Percentiles rank a stretch among this genome's conserved stretches.
Conservation (phyloP, 805 yeast species). For the Blastobotrys terrestris region DNA sequence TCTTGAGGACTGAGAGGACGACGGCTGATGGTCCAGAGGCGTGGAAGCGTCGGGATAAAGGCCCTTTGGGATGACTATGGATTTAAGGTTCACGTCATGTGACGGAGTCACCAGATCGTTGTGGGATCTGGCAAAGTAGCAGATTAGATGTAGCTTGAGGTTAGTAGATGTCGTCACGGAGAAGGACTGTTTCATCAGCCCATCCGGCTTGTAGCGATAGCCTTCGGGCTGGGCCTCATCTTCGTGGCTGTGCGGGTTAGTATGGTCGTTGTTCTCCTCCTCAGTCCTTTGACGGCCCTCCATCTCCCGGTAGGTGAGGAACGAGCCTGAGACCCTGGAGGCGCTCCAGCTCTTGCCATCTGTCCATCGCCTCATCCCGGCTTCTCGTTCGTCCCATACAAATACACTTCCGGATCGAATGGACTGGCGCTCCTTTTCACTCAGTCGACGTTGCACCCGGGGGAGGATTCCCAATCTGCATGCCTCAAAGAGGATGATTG, state of each 20-base stretch:
- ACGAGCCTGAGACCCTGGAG: slow-evolving; percentile 59
- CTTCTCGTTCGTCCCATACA: slow-evolving; percentile 66
- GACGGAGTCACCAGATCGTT: slow-evolving; percentile 35
- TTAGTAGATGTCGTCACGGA: slow-evolving; percentile 48
- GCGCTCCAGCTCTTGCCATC: slow-evolving; percentile 73
- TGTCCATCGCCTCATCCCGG: slow-evolving; percentile 74
- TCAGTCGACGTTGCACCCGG: slow-evolving; percentile 51
- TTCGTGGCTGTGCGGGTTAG: slow-evolving; percentile 2
- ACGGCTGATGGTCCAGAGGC: slow-evolving; percentile 12
- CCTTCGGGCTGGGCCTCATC: slow-evolving; percentile 21
- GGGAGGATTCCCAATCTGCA: slow-evolving; percentile 52
- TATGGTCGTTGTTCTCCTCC: slow-evolving; percentile 6
- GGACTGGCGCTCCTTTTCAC: slow-evolving; percentile 46
- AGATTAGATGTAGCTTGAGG: slow-evolving; percentile 54
- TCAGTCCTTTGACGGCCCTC: slow-evolving; percentile 31
- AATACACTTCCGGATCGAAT: slow-evolving; percentile 57
- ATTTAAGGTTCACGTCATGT: slow-evolving; percentile 36
- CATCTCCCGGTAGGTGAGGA: slow-evolving; percentile 58
- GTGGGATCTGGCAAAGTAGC: slow-evolving; percentile 39
- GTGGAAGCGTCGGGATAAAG: slow-evolving; percentile 34
- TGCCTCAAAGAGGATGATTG: slow-evolving; percentile 60
- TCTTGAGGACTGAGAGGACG: not conserved
- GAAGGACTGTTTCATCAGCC: slow-evolving; percentile 60
- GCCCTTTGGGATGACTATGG: slow-evolving; percentile 32
- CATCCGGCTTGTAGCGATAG: slow-evolving; percentile 41